These are phyloP conservation scores for Venturia asperata DNA, from an alignment of 2,329 filamentous ascomycete genomes.

Conservation along the genomic window DNA sequence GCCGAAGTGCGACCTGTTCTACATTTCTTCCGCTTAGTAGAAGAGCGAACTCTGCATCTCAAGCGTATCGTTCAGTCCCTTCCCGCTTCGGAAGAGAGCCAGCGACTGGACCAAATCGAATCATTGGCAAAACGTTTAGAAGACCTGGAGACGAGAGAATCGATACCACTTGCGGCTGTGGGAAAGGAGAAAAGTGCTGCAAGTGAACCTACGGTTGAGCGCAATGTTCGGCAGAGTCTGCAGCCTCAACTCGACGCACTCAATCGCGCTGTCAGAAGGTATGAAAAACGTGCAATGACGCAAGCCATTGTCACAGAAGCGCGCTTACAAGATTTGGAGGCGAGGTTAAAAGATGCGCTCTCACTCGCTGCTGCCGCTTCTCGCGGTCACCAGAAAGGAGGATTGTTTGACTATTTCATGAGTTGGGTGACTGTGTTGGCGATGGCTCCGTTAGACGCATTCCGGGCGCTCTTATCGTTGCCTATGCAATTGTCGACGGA, in stretches of 20 bases:
- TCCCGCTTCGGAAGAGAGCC: slow-evolving; percentile 26
- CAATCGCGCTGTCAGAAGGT: slow-evolving; percentile 79
- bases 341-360: slow-evolving; percentile 66
- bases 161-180: slow-evolving; percentile 23
- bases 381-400: slow-evolving; percentile 30
- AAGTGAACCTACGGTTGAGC: slow-evolving; percentile 31
- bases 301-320: slow-evolving; percentile 70
- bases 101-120: slow-evolving; percentile 24
- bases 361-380: slow-evolving; percentile 72
- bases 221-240: slow-evolving; percentile 56
- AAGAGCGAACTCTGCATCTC: slow-evolving; percentile 70
- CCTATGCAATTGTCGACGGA: slow-evolving; percentile 16
- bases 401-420: slow-evolving; percentile 24
- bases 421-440: slow-evolving; percentile 16
- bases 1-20: slow-evolving; percentile 78
- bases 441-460: slow-evolving; percentile 24
- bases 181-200: slow-evolving; percentile 20
- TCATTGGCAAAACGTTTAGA: slow-evolving; percentile 61
- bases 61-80: slow-evolving; percentile 63
- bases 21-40: slow-evolving; percentile 73
- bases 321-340: slow-evolving; percentile 64
- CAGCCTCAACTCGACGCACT: slow-evolving; percentile 82
- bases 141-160: slow-evolving; percentile 53
- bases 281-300: slow-evolving; percentile 79
- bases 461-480: slow-evolving; percentile 22